Evolutionary conservation across 2,329 filamentous ascomycete species (phyloP).

Genomic region (Hortaea sp.): DNA sequence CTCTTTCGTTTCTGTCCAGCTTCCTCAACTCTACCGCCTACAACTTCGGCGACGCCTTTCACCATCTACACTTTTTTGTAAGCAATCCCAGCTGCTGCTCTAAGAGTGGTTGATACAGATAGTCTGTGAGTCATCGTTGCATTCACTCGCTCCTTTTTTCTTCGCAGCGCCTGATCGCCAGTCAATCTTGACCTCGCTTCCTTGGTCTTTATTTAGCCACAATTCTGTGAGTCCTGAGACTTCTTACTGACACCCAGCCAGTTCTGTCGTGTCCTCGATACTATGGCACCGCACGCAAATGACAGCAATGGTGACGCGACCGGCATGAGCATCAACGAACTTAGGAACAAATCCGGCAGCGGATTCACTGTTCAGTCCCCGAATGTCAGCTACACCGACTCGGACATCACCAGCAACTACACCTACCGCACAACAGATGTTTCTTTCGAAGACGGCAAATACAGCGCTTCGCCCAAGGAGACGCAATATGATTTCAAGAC

Average conservation of each 20-base stretch:
- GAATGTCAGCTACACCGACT: slow-evolving; percentile 82
- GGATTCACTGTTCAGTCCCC: slow-evolving; percentile 80
- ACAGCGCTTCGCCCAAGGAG: slow-evolving; percentile 76
- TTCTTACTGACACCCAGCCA: neutral
- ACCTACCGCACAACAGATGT: slow-evolving; percentile 91
- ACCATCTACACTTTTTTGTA: no score
- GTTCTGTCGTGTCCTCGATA: slow-evolving; percentile 4
- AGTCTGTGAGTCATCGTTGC: no score
- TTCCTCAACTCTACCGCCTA: neutral
- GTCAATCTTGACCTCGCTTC: no score
- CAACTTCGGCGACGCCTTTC: no score
- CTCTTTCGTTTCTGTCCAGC: neutral
- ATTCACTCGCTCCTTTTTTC: no score
- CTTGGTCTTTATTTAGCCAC: neutral
- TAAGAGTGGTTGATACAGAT: no score
- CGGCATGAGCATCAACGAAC: slow-evolving; percentile 27
- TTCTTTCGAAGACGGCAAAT: slow-evolving; percentile 60
- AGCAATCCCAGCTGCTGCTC: no score
- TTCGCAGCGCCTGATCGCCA: no score
- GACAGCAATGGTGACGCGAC: slow-evolving; percentile 47
- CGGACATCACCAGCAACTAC: slow-evolving; percentile 86
- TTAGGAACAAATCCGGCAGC: slow-evolving; percentile 13
- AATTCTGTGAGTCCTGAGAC: neutral
- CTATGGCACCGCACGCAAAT: slow-evolving; percentile 91
- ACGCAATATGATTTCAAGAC: slow-evolving; percentile 96